A percentile compares a stretch with the other conserved stretches of the same genome.
Conservation (phyloP, 441 rosid genomes). For the Populus tomentosa region DNA sequence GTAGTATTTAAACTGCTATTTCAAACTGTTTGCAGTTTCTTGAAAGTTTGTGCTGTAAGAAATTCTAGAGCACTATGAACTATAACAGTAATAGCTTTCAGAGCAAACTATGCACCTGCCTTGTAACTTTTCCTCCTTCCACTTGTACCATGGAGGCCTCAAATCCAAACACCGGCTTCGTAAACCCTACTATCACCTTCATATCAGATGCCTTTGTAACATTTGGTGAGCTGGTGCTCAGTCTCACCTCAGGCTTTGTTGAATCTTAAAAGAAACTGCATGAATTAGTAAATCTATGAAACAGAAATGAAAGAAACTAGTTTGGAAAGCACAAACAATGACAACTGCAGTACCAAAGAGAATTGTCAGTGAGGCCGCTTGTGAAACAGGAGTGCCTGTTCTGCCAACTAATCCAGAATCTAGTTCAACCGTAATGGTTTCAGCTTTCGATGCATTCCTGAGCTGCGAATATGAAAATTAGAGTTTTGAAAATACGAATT, state of each 20-base stretch:
- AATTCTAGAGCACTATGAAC: neutral
- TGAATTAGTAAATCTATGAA: conserved; percentile 15
- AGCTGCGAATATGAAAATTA: conserved; percentile 31
- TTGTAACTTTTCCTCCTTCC: conserved; percentile 49
- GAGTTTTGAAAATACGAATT: conserved; percentile 2
- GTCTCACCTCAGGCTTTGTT: conserved; percentile 33
- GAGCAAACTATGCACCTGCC: conserved; percentile 49
- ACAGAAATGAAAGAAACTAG: neutral
- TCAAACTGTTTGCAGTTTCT: neutral
- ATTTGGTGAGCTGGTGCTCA: conserved; percentile 42
- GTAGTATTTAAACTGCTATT: neutral
- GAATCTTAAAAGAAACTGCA: conserved; percentile 29
- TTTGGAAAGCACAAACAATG: no score
- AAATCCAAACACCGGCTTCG: conserved; percentile 58
- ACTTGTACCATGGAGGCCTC: conserved; percentile 41
- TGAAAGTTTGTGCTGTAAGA: conserved; percentile 8
- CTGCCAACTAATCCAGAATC: conserved; percentile 33
- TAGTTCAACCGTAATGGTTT: conserved; percentile 41
- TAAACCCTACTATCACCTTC: conserved; percentile 43
- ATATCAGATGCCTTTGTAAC: conserved; percentile 35
- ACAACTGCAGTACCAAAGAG: conserved; percentile 38
- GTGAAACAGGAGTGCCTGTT: conserved; percentile 41
- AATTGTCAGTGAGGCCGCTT: conserved; percentile 33
- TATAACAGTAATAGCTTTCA: conserved; percentile 8
- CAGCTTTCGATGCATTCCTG: conserved; percentile 30